Percentiles rank a stretch among this genome's conserved stretches.
Evolutionary conservation across 2,329 filamentous ascomycete genomes (phyloP).

Genomic region (Aspergillus candidus): DNA sequence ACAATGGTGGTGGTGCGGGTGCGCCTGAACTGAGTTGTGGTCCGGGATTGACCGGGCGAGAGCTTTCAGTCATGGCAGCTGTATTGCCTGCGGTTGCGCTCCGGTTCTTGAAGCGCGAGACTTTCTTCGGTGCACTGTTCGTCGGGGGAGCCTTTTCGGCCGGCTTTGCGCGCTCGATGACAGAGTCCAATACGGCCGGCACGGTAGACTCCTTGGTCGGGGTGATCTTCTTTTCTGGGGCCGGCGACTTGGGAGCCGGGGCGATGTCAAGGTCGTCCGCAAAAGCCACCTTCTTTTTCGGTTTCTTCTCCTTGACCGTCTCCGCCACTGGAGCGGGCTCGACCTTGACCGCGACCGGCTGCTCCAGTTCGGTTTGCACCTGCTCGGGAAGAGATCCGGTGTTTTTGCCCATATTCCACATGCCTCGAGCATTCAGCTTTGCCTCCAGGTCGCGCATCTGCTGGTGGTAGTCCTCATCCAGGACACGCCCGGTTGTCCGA

Average conservation of each 20-base stretch:
- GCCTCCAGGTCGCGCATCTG: slow-evolving; percentile 83
- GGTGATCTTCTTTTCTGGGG: slow-evolving; percentile 23
- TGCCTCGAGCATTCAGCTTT: slow-evolving; percentile 56
- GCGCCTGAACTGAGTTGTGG: slow-evolving; percentile 18
- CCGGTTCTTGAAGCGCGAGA: slow-evolving; percentile 42
- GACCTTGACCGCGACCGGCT: slow-evolving; percentile 19
- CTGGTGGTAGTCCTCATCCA: slow-evolving; percentile 68
- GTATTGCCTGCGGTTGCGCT: slow-evolving; percentile 11
- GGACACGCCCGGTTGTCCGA: slow-evolving; percentile 58
- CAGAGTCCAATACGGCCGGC: slow-evolving; percentile 35
- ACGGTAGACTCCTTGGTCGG: slow-evolving; percentile 23
- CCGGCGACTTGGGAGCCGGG: slow-evolving; percentile 31
- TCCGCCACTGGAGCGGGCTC: slow-evolving; percentile 14
- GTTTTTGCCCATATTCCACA: slow-evolving; percentile 54
- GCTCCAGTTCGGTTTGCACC: slow-evolving; percentile 26
- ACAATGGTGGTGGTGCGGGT: slow-evolving; percentile 23
- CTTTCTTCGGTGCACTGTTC: slow-evolving; percentile 30
- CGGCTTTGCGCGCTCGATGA: slow-evolving; percentile 38
- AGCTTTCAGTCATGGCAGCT: slow-evolving; percentile 9
- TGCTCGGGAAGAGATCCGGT: slow-evolving; percentile 28
- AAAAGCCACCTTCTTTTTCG: slow-evolving; percentile 72
- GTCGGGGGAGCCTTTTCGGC: slow-evolving; percentile 13
- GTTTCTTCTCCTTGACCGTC: slow-evolving; percentile 20
- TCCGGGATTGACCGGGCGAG: slow-evolving; percentile 16
- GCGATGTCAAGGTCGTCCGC: slow-evolving; percentile 68